Evolutionary conservation across 441 rosid genomes (phyloP).

Genomic region (Omphalea diandra): DNA sequence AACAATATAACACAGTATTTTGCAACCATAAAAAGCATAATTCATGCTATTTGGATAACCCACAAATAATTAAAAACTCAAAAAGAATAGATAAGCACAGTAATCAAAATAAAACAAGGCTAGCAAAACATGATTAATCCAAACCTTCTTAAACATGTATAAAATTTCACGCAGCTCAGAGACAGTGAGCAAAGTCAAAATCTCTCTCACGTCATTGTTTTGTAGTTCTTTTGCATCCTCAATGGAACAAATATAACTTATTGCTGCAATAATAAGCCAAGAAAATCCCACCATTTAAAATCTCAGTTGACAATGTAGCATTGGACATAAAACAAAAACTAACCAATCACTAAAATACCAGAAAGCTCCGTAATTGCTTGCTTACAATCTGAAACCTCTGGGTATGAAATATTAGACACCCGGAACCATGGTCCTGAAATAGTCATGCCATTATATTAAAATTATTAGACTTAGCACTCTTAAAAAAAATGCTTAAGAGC

Average conservation of each 20-base stretch:
- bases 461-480: not conserved
- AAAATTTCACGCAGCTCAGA: constrained; percentile 69
- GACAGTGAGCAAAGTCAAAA: constrained; percentile 52
- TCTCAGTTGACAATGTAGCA: constrained; percentile 1
- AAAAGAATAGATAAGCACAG: not conserved
- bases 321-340: constrained; percentile 8
- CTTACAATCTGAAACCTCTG: constrained; percentile 57
- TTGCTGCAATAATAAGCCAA: constrained; percentile 41
- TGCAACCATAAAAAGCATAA: not conserved
- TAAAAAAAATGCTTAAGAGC: no score
- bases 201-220: constrained; percentile 43
- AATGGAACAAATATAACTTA: constrained; percentile 45
- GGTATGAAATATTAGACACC: constrained; percentile 61
- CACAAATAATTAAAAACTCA: no score
- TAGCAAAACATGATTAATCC: constrained; percentile 13
- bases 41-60: not conserved
- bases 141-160: constrained; percentile 54
- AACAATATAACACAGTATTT: not conserved
- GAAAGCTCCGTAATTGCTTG: constrained; percentile 58
- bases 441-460: constrained; percentile 18
- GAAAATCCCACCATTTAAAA: constrained; percentile 12
- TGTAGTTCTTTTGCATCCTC: constrained; percentile 39
- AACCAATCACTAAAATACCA: constrained; percentile 52
- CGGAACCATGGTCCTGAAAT: constrained; percentile 87
- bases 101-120: not conserved